Evolutionary conservation across 768 basidiomycete genomes (phyloP).

Genomic region (Lactifluus hygrophoroides): DNA sequence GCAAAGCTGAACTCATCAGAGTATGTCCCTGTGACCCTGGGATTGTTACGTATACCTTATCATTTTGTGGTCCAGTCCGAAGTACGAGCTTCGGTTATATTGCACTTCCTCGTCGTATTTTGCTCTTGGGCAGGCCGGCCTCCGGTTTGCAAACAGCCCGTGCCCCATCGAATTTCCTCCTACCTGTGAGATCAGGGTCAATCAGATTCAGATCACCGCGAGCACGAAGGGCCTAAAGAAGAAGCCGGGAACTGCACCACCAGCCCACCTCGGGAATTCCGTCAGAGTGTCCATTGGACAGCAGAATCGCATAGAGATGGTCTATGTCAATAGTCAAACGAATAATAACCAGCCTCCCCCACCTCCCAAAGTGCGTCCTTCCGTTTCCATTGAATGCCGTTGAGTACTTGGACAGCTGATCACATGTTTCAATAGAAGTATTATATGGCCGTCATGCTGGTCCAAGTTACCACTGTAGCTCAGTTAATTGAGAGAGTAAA

Average conservation of each 20-base stretch:
- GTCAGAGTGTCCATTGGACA: slow-evolving; percentile 37
- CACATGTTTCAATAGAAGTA: slow-evolving; percentile 55
- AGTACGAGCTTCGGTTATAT: slow-evolving; percentile 77
- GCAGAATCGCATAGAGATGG: slow-evolving; percentile 72
- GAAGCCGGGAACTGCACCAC: slow-evolving; percentile 90
- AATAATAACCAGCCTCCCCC: slow-evolving; percentile 45
- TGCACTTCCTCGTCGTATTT: slow-evolving; percentile 82
- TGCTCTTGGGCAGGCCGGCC: slow-evolving; percentile 38
- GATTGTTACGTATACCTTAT: not conserved
- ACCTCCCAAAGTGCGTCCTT: slow-evolving; percentile 52
- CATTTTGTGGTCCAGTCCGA: slow-evolving; percentile 36
- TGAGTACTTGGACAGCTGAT: not conserved
- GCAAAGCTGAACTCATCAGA: slow-evolving; percentile 45
- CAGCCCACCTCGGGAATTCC: slow-evolving; percentile 53
- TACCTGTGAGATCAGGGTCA: slow-evolving; percentile 86
- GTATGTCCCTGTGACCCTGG: slow-evolving; percentile 12
- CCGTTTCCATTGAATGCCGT: no score
- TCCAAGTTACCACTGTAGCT: slow-evolving; percentile 65
- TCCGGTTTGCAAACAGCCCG: slow-evolving; percentile 42
- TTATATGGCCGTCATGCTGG: slow-evolving; percentile 76
- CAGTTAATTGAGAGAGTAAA: slow-evolving; percentile 62
- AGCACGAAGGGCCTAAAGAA: slow-evolving; percentile 92
- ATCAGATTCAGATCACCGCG: slow-evolving; percentile 55
- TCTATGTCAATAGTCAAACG: slow-evolving; percentile 73
- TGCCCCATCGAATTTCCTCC: slow-evolving; percentile 88